These are phyloP conservation scores for Citrus maxima DNA, from an alignment of 345 rosid genomes.

Conservation along the genomic window DNA sequence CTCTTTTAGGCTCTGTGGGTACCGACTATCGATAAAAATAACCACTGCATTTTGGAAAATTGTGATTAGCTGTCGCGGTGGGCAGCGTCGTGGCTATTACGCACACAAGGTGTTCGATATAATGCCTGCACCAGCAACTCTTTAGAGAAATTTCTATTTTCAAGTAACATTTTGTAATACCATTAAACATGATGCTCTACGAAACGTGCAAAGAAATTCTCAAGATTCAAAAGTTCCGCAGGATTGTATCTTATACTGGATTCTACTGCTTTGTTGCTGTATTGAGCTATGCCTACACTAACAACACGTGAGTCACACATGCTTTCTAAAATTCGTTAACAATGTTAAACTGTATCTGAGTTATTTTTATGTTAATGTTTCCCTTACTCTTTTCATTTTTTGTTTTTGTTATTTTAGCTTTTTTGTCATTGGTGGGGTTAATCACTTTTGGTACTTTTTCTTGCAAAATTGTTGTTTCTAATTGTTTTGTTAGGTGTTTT, in stretches of 20 bases:
- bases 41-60: too few species aligned
- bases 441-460: background rate
- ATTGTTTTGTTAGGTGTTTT: background rate
- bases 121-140: background rate
- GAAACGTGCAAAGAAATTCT: conserved; percentile 50
- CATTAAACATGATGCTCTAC: conserved; percentile 30
- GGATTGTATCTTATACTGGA: conserved; percentile 66
- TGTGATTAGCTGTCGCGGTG: fast-evolving
- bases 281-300: conserved; percentile 62
- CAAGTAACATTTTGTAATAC: conserved; percentile 3
- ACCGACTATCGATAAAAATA: too few species aligned
- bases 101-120: conserved; percentile 11
- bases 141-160: background rate
- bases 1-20: too few species aligned
- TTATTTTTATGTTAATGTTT: background rate
- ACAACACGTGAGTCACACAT: conserved; percentile 63
- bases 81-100: background rate
- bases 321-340: background rate
- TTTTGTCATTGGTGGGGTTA: conserved; percentile 4
- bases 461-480: background rate
- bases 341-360: background rate
- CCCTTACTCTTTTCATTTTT: background rate
- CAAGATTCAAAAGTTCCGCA: conserved; percentile 81
- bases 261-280: conserved; percentile 64
- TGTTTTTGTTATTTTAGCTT: background rate